These are phyloP conservation scores for Diaporthe batatas DNA, from an alignment of 2,329 filamentous ascomycete genomes.

Conservation along the genomic window DNA sequence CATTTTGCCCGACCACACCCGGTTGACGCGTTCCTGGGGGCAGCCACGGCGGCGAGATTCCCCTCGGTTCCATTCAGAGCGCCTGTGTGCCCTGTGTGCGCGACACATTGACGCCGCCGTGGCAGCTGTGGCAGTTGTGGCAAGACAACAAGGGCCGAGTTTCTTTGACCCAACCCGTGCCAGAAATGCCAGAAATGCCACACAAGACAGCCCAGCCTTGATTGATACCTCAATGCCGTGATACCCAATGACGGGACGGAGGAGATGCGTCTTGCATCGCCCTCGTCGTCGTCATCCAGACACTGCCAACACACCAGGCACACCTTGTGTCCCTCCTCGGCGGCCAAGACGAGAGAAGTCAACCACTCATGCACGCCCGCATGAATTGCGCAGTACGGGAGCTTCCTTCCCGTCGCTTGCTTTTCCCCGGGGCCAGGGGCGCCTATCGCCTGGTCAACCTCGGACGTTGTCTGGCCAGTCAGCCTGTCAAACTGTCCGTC, in stretches of 20 bases:
- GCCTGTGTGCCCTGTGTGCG: too few relatives aligned
- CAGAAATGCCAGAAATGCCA: background rate
- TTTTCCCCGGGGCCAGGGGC: conserved; percentile 15
- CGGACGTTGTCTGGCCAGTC: conserved; percentile 15
- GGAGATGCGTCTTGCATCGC: background rate
- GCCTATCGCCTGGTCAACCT: conserved; percentile 22
- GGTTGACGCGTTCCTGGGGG: conserved; percentile 8
- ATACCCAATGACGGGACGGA: background rate
- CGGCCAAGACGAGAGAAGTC: conserved; percentile 9
- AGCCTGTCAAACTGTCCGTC: background rate
- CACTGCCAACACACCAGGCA: conserved; percentile 7
- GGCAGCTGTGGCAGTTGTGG: background rate
- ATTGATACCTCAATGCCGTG: background rate
- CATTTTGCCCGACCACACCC: conserved; percentile 10
- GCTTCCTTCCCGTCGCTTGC: conserved; percentile 29
- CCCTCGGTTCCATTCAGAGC: too few relatives aligned
- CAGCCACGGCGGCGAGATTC: conserved; percentile 11
- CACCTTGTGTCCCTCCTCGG: conserved; percentile 16
- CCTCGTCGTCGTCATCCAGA: conserved; percentile 27
- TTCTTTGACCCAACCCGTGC: background rate
- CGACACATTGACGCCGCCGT: too few relatives aligned
- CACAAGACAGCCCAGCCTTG: background rate
- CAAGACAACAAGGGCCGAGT: background rate
- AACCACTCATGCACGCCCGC: background rate
- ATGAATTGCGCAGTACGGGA: conserved; percentile 29